Evolutionary conservation across 441 rosid genomes (phyloP).

Genomic region (Kokia cookei): DNA sequence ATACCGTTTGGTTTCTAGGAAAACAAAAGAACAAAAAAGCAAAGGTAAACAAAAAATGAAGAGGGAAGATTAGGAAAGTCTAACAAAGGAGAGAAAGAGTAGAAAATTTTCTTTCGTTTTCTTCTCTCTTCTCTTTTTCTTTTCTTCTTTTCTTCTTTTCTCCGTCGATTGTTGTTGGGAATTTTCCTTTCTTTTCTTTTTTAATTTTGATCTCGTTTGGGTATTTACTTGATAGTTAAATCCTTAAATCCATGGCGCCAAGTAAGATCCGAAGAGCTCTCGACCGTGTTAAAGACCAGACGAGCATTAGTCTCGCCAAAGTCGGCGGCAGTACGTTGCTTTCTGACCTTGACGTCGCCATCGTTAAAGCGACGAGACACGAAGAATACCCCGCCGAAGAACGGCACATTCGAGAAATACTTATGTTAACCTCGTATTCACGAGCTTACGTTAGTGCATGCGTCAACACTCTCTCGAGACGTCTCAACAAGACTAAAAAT

Average conservation of each 20-base stretch:
- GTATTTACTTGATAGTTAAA: neutral
- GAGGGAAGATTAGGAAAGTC: neutral
- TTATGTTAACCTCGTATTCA: conserved; percentile 64
- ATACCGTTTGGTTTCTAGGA: neutral
- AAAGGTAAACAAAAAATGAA: neutral
- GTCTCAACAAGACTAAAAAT: conserved; percentile 78
- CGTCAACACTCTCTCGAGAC: conserved; percentile 47
- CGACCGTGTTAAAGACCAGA: conserved; percentile 81
- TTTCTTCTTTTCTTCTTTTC: neutral
- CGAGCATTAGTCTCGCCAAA: conserved; percentile 88
- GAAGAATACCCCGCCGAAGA: conserved; percentile 84
- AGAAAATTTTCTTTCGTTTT: neutral
- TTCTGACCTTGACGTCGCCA: conserved; percentile 77
- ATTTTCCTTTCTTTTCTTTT: neutral
- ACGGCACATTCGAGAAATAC: conserved; percentile 60
- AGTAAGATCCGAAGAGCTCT: conserved; percentile 63
- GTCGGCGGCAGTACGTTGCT: conserved; percentile 56
- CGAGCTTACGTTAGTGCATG: conserved; percentile 52
- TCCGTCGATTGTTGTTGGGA: neutral
- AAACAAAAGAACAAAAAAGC: neutral
- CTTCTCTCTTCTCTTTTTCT: neutral
- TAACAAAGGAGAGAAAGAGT: neutral
- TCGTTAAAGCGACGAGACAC: conserved; percentile 83
- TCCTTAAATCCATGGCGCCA: conserved; percentile 42
- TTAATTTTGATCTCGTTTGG: neutral